Conservation (phyloP, 2,329 filamentous ascomycete genomes). For the Clonostachys rhizophaga region DNA sequence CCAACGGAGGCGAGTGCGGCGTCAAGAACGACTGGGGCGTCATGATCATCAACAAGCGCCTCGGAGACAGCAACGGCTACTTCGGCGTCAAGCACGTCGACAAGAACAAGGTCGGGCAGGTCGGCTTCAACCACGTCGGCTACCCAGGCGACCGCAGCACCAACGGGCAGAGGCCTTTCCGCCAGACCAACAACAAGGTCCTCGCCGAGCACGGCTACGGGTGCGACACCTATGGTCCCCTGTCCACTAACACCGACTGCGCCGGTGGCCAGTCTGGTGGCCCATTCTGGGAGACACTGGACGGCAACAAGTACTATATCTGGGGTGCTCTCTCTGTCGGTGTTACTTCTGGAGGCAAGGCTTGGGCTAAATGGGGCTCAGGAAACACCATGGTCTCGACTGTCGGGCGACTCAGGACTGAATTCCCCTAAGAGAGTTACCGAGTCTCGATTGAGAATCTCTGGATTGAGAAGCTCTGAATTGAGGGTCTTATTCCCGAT, state of each 20-base stretch:
- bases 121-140: slow-evolving; percentile 10
- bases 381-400: slow-evolving; percentile 4
- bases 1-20: slow-evolving; percentile 6
- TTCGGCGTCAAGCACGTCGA: slow-evolving; percentile 12
- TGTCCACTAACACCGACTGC: slow-evolving; percentile 6
- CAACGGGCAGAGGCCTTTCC: slow-evolving; percentile 6
- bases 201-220: slow-evolving; percentile 1
- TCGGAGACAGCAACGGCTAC: slow-evolving; percentile 14
- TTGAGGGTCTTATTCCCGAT: too few relatives aligned
- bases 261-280: slow-evolving; percentile 9
- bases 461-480: too few relatives aligned
- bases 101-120: slow-evolving; percentile 5
- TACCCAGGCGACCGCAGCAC: slow-evolving; percentile 10
- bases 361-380: slow-evolving; percentile 5
- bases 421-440: slow-evolving; percentile 1
- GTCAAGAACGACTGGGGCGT: slow-evolving; percentile 17
- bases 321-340: slow-evolving; percentile 6
- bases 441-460: neutral
- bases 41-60: slow-evolving; percentile 13
- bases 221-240: slow-evolving; percentile 5
- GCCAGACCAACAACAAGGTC: slow-evolving; percentile 2
- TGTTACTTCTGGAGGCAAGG: neutral
- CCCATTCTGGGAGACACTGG: slow-evolving; percentile 5
- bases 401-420: neutral
- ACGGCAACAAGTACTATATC: neutral